phyloP scores from a whole-genome alignment of 176 grass and related monocot genomes.

The Phyllostachys edulis region DNA sequence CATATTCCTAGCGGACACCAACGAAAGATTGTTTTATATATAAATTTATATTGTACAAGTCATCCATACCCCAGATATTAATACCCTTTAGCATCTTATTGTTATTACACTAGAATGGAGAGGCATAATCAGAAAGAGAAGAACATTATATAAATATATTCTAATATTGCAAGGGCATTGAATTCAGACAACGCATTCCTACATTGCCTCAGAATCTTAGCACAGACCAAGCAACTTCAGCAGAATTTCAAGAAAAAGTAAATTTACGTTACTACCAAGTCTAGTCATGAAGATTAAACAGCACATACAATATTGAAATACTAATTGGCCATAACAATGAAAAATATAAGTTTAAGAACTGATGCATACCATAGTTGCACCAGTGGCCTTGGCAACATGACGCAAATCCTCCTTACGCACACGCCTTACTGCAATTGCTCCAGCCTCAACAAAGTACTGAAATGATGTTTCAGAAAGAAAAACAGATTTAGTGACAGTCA shows the following conservation, averaged over 20 bases:
- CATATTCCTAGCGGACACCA: constrained; percentile 10
- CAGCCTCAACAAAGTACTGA: constrained; percentile 92
- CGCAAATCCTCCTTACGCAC: constrained; percentile 88
- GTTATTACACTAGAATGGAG: not conserved
- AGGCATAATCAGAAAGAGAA: not conserved
- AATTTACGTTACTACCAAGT: not conserved
- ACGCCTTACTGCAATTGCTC: constrained; percentile 87
- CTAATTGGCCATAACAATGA: not conserved
- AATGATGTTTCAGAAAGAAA: constrained; percentile 13
- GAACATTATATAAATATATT: not conserved
- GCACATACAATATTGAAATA: not conserved
- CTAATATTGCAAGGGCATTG: not conserved
- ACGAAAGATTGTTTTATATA: constrained; percentile 40
- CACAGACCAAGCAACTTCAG: not conserved
- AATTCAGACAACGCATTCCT: constrained; percentile 1
- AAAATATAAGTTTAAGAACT: not conserved
- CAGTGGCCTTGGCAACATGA: constrained; percentile 91
- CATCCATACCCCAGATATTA: constrained; percentile 8
- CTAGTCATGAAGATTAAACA: not conserved
- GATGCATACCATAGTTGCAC: constrained; percentile 65
- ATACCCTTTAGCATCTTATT: not conserved
- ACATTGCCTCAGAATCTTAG: not conserved
- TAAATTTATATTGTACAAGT: constrained; percentile 40
- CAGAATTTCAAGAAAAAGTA: not conserved
- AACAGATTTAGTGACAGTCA: not conserved